Conservation (phyloP, 495 filamentous ascomycete genomes). For the Penicillium fimorum region DNA sequence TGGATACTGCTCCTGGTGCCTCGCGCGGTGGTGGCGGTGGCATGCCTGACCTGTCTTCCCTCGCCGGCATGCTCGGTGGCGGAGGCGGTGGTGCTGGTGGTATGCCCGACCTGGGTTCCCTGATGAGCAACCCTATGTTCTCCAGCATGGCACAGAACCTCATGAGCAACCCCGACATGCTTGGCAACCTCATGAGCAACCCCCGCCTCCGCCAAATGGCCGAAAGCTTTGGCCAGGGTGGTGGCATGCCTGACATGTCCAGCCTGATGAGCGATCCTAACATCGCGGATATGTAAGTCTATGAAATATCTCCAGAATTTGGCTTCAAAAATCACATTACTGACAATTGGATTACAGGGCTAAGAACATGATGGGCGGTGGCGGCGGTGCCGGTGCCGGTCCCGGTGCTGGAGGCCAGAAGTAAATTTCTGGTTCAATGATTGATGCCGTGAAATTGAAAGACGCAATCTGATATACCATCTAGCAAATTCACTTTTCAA, state of each 20-base stretch:
- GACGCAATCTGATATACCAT: constrained; percentile 25
- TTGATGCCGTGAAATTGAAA: constrained; percentile 21
- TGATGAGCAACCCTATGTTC: constrained; percentile 99
- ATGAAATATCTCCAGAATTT: not conserved
- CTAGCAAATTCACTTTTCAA: constrained; percentile 18
- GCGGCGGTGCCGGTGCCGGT: constrained; percentile 45
- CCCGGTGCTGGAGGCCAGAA: constrained; percentile 31
- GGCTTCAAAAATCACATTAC: constrained; percentile 1
- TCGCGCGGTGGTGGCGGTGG: constrained; percentile 58
- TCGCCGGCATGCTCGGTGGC: constrained; percentile 71
- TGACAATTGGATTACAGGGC: constrained; percentile 53
- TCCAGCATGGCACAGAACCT: constrained; percentile 91
- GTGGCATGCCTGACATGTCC: constrained; percentile 78
- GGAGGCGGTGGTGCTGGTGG: constrained; percentile 65
- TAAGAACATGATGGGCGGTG: constrained; percentile 72
- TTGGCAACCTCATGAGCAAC: constrained; percentile 90
- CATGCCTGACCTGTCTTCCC: constrained; percentile 73
- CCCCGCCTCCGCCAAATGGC: constrained; percentile 81
- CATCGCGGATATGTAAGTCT: constrained; percentile 87
- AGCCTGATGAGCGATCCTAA: constrained; percentile 85
- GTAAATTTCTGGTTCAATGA: constrained; percentile 7
- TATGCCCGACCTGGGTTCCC: constrained; percentile 77
- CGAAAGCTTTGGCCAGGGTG: constrained; percentile 53
- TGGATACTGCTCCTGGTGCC: constrained; percentile 46
- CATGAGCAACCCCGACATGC: constrained; percentile 91